Conservation (phyloP, 768 basidiomycete species). For the Exsudoporus frostii region DNA sequence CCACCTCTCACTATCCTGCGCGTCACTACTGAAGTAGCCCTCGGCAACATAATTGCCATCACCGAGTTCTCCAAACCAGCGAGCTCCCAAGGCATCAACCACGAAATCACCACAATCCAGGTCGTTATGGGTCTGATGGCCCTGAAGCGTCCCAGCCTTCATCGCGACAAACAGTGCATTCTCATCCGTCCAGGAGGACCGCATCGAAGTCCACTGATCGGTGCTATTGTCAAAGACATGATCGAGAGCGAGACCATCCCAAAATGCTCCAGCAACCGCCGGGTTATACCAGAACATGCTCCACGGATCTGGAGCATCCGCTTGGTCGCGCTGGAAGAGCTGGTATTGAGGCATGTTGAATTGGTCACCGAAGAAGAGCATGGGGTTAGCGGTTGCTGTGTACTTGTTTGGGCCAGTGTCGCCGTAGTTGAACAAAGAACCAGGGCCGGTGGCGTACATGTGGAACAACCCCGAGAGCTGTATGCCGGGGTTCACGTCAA, state of each 20-base stretch:
- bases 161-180: conserved; percentile 82
- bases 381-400: conserved; percentile 85
- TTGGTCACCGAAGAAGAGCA: conserved; percentile 72
- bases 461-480: conserved; percentile 79
- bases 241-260: conserved; percentile 83
- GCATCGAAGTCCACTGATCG: conserved; percentile 89
- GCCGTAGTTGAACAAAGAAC: conserved; percentile 72
- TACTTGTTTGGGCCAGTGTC: conserved; percentile 86
- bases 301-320: conserved; percentile 80
- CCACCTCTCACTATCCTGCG: conserved; percentile 74
- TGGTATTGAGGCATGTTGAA: conserved; percentile 72
- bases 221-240: conserved; percentile 67
- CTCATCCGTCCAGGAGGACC: conserved; percentile 89
- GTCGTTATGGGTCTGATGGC: conserved; percentile 94
- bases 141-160: conserved; percentile 78
- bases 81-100: conserved; percentile 86
- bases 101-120: conserved; percentile 96
- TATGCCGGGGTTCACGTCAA: conserved; percentile 68
- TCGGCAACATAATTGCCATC: conserved; percentile 77
- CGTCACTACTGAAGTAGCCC: conserved; percentile 76
- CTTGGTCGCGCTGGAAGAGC: conserved; percentile 89
- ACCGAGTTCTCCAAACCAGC: conserved; percentile 95
- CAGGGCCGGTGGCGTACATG: conserved; percentile 82
- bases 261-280: conserved; percentile 80
- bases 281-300: conserved; percentile 95